Evolutionary conservation across 306 rosid species (phyloP), one percentile per base, ranked within the genome.

Genomic region (Glycine tomentella): DNA sequence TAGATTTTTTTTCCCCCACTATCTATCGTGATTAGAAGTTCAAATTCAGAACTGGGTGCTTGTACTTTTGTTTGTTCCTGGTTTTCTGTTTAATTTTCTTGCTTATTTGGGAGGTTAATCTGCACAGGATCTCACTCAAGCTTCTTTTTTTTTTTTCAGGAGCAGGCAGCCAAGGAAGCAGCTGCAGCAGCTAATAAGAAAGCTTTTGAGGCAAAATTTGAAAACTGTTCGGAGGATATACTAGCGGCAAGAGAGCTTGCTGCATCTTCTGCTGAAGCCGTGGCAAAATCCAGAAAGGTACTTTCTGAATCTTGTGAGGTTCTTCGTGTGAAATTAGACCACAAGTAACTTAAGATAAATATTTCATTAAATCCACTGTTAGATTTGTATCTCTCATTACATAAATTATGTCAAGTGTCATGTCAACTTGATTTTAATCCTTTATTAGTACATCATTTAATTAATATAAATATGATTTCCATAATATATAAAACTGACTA

Each of bases 111-210:
- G 65, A 61, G 81, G 62, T 77, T 58, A 45, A 61, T 66, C 38
- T 80, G 55, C 20, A 51, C 40, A 14, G 52, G 38, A 76, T 71
- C 83, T 86, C 62, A 59, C 65, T 76, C 5, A n/a, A 73, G 49
- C 31, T 25, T 25, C 31, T 2, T 20, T 20, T 58, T 38, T 59
- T 20, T 59, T 46, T 59, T 46, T 55, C 84, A 92, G 97, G 95
- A 92, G 81, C 93, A 89, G 80, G 93, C 93, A 75, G 90, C 85
- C 53, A 91, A 91, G 85, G 87, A 86, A 56, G 88, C 83, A 31
- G 87, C 81, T 5, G 90, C 86, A 0, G 89, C 80, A 7, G 92
- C 90, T 59, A 82, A 82, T 17, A 83, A 72, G 86, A 82, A 57
- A 66, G 85, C 86, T 72, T 80, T 69, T 75, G 90, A 88, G 82